Base-by-base conservation (phyloP, 306 rosid genomes). In the Fragaria nilgerrensis region DNA sequence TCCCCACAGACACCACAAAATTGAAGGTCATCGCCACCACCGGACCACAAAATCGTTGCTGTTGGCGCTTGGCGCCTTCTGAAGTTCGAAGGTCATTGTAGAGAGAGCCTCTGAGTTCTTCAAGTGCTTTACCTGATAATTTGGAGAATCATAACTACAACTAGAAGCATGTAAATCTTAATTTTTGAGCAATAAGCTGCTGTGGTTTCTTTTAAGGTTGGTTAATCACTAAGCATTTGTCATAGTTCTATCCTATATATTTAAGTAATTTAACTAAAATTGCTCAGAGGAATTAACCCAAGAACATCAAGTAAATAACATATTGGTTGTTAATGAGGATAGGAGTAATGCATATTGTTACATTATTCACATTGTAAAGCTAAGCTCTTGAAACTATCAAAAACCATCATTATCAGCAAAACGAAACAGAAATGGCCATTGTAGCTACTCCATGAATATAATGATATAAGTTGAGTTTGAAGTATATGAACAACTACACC, bases 61-160 rank as follows among this genome's bases (percentile, higher is more conserved):
- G 97, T 70, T 95, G 97, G 68, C 97, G 97, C 85, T 85, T 92
- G 36, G 99, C 96, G 19, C 99, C 97, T 75, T 95, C 97, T 15
- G 97, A 95, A 17, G 96, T 90, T 77, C 93, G 83, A 79, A 90
- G 84, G 39, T 95, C 97, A 85, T 88, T 95, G 44, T 39, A 39
- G 8, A 39, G 44, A 39, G 44, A 39, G 9, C 44, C 44, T 39
- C 44, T 39, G 44, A 39, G 44, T 39, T 77, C 93, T 78, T 95
- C 97, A 70, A 90, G 87, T 2, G 97, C 96, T 81, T 87, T 83
- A 80, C 97, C 97, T 90, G 85, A 59, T 72, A n/a, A 75, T 81
- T 85, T 70, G 37, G 34, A 73, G 34, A 8, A 70, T 17, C 47
- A 22, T 6, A 23, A 58, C 9, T 58, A 22, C 64, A 58, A 58